phyloP scores from a whole-genome alignment of 192 early-diverging fungal species.

The Coemansia sp. region DNA sequence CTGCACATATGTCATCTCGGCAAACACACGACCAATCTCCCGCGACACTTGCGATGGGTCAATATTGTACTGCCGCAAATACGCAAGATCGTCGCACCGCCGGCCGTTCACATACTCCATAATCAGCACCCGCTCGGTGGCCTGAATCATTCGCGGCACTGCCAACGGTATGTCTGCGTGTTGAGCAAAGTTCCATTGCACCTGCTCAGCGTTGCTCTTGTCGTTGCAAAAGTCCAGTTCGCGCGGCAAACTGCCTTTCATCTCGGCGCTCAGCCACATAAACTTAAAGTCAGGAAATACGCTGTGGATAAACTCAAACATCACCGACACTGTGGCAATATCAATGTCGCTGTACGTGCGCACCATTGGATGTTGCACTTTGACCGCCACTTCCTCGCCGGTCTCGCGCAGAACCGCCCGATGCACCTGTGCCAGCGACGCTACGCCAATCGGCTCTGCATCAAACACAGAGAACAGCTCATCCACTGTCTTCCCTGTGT shows the following conservation, averaged over 20 bases:
- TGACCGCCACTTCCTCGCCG: conserved; percentile 84
- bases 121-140: conserved; percentile 72
- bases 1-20: conserved; percentile 88
- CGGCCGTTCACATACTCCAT: conserved; percentile 82
- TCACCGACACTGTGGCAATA: conserved; percentile 67
- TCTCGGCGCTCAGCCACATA: conserved; percentile 85
- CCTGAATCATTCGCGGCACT: conserved; percentile 80
- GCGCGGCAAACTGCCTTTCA: conserved; percentile 77
- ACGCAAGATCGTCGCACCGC: conserved; percentile 77
- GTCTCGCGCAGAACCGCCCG: conserved; percentile 64
- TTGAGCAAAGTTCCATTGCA: conserved; percentile 60
- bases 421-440: conserved; percentile 93
- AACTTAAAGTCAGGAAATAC: conserved; percentile 92
- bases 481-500: conserved; percentile 65
- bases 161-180: conserved; percentile 56
- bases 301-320: conserved; percentile 64
- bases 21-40: conserved; percentile 73
- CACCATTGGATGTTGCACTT: conserved; percentile 87
- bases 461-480: conserved; percentile 80
- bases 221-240: conserved; percentile 88
- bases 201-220: conserved; percentile 71
- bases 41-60: conserved; percentile 71
- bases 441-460: conserved; percentile 82
- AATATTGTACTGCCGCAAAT: conserved; percentile 70
- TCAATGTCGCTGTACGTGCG: conserved; percentile 77